These are phyloP conservation scores for Gaertneriomyces sp. DNA, from an alignment of 192 early-diverging fungal genomes.

Conservation along the genomic window DNA sequence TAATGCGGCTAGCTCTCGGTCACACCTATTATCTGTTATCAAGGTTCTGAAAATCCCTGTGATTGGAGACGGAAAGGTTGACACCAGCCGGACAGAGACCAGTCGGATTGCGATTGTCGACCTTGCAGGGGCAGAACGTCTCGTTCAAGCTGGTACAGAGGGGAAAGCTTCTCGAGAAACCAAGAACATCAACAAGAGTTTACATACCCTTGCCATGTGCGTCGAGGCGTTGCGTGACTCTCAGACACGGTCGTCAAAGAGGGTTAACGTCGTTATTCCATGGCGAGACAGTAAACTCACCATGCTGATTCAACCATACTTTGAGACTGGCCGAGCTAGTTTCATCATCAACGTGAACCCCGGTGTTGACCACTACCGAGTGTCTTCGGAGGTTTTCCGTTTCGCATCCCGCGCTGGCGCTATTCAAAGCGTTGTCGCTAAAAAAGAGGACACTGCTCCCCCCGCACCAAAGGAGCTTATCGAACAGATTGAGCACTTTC, in stretches of 20 bases:
- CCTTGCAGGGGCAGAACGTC: slow-evolving; percentile 25
- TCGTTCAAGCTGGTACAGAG: slow-evolving; percentile 23
- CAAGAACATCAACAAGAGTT: slow-evolving; percentile 29
- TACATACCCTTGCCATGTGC: slow-evolving; percentile 26
- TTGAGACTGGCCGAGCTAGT: slow-evolving; percentile 22
- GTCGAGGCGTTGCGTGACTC: slow-evolving; percentile 19
- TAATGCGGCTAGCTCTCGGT: slow-evolving; percentile 28
- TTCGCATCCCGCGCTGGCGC: slow-evolving; percentile 29
- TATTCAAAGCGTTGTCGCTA: too few species aligned
- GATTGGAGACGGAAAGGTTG: slow-evolving; percentile 7
- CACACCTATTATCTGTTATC: slow-evolving; percentile 24
- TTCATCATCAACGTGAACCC: slow-evolving; percentile 17
- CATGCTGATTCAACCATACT: slow-evolving; percentile 28
- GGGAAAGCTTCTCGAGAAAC: slow-evolving; percentile 26
- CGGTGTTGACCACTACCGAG: slow-evolving; percentile 9
- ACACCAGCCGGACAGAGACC: background rate
- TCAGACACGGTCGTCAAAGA: slow-evolving; percentile 15
- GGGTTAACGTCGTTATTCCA: slow-evolving; percentile 7
- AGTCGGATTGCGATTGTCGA: slow-evolving; percentile 26
- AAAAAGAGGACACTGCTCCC: too few species aligned
- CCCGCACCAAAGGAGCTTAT: too few species aligned
- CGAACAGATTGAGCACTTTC: background rate
- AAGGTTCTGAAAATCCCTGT: slow-evolving; percentile 17
- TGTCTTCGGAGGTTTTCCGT: slow-evolving; percentile 24
- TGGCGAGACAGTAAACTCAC: slow-evolving; percentile 34